These are phyloP conservation scores for Podaxis sp. DNA, from an alignment of 768 basidiomycete genomes.

Conservation along the genomic window DNA sequence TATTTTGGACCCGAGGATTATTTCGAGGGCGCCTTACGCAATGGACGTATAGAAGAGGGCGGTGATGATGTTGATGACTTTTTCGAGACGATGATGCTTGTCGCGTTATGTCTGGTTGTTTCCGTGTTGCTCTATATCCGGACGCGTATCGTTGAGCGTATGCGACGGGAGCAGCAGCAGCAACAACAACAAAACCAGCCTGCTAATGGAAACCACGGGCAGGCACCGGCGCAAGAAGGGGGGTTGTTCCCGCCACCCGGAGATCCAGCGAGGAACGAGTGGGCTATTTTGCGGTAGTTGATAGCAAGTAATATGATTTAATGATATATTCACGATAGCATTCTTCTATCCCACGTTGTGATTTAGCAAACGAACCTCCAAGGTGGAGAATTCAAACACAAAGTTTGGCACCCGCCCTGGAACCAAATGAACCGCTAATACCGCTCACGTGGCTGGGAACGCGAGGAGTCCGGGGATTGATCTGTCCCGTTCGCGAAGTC, in stretches of 20 bases:
- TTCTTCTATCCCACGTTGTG: neutral
- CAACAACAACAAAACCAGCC: constrained; percentile 36
- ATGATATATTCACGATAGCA: neutral
- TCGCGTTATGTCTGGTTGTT: constrained; percentile 69
- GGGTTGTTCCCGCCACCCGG: constrained; percentile 63
- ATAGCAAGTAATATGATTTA: constrained; percentile 18
- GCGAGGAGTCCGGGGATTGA: neutral
- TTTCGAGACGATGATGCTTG: constrained; percentile 75
- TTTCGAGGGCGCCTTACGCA: constrained; percentile 65
- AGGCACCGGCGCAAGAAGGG: constrained; percentile 16
- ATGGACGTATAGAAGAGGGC: constrained; percentile 59
- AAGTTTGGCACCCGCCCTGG: constrained; percentile 3
- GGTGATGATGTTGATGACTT: constrained; percentile 58
- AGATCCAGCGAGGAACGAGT: constrained; percentile 64
- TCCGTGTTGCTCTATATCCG: constrained; percentile 77
- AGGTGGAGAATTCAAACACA: neutral
- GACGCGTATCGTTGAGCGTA: constrained; percentile 72
- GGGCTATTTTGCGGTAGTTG: constrained; percentile 56
- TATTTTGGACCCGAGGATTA: constrained; percentile 85
- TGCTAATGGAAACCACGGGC: constrained; percentile 28
- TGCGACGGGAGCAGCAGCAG: constrained; percentile 61
- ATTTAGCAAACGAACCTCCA: neutral
- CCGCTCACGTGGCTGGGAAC: constrained; percentile 17
- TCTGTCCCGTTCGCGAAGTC: neutral
- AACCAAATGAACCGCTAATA: neutral